Conservation (phyloP, 1,284 basidiomycete species). For the Peniophora sp. region DNA sequence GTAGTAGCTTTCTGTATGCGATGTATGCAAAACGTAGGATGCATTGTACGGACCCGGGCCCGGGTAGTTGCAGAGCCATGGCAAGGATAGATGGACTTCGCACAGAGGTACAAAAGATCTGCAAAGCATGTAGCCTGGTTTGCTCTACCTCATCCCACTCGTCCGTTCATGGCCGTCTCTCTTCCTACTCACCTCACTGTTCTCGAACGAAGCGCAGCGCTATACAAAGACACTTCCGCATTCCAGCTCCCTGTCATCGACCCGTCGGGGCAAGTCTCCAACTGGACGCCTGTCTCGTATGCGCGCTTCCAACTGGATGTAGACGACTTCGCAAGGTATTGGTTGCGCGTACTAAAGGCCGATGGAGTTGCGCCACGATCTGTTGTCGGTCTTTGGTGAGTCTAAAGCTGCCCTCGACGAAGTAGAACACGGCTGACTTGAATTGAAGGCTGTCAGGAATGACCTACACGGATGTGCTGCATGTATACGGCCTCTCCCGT, state of each 20-base stretch:
- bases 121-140: neutral
- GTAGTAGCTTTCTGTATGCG: too few species aligned
- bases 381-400: slow-evolving; percentile 62
- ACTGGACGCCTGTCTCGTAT: slow-evolving; percentile 48
- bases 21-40: too few species aligned
- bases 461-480: slow-evolving; percentile 57
- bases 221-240: slow-evolving; percentile 34
- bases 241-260: slow-evolving; percentile 41
- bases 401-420: slow-evolving; percentile 9
- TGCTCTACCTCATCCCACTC: slow-evolving; percentile 9
- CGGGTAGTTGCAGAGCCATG: too few species aligned
- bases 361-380: slow-evolving; percentile 40
- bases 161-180: slow-evolving; percentile 17
- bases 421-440: slow-evolving; percentile 4
- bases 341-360: slow-evolving; percentile 36
- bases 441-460: slow-evolving; percentile 53
- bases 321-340: slow-evolving; percentile 45
- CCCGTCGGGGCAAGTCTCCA: slow-evolving; percentile 23
- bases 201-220: slow-evolving; percentile 37
- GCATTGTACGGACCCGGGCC: too few species aligned
- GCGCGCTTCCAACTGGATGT: slow-evolving; percentile 45
- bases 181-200: slow-evolving; percentile 33
- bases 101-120: neutral
- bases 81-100: too few species aligned
- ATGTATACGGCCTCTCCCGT: slow-evolving; percentile 63